Percentiles rank a stretch among this genome's conserved stretches.
These are phyloP conservation scores for Pterocarpus santalinus DNA, from an alignment of 306 rosid genomes.

Conservation along the genomic window DNA sequence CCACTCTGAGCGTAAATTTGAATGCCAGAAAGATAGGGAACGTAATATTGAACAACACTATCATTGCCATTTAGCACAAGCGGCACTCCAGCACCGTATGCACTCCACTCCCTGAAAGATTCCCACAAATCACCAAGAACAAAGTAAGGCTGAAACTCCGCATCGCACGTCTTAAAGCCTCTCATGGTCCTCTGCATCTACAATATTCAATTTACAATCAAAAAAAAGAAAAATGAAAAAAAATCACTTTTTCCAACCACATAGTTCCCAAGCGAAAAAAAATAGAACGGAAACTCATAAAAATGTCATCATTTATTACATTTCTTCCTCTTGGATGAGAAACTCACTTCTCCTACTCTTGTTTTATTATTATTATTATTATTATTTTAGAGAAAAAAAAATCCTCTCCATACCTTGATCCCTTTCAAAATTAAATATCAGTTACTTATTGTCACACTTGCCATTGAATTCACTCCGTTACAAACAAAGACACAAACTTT, in stretches of 20 bases:
- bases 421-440: constrained; percentile 19
- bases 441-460: background rate
- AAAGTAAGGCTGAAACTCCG: constrained; percentile 76
- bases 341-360: background rate
- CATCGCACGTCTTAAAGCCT: constrained; percentile 57
- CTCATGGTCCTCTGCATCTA: constrained; percentile 82
- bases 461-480: constrained; percentile 3
- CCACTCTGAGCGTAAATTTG: constrained; percentile 69
- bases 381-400: no score
- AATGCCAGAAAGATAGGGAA: constrained; percentile 85
- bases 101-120: constrained; percentile 93
- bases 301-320: background rate
- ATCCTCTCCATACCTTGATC: constrained; percentile 4
- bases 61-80: constrained; percentile 76
- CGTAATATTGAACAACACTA: constrained; percentile 84
- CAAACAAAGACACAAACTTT: constrained; percentile 22
- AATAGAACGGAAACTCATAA: background rate
- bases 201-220: constrained; percentile 45
- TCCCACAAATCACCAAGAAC: constrained; percentile 89
- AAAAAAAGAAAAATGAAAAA: background rate
- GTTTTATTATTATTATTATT: background rate
- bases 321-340: background rate
- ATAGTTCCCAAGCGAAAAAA: background rate
- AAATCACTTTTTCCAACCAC: background rate
- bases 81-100: constrained; percentile 96